These are phyloP conservation scores for Cyclotella choctawhatcheeana DNA, from an alignment of 108 stramenopile genomes.

Conservation along the genomic window DNA sequence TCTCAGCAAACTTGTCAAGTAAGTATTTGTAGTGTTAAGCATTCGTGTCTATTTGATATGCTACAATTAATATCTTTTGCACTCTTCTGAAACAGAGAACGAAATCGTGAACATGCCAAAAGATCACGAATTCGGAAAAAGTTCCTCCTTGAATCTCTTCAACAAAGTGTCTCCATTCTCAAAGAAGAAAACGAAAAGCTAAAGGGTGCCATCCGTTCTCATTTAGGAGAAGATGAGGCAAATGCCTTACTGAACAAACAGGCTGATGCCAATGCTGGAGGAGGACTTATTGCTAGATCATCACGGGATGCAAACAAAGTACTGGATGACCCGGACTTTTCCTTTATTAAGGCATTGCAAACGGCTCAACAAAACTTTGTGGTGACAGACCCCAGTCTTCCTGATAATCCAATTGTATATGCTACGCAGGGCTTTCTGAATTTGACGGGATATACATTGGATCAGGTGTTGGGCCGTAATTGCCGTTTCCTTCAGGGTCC, in stretches of 20 bases:
- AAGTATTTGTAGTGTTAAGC: slow-evolving; percentile 11
- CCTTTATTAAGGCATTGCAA: slow-evolving; percentile 96
- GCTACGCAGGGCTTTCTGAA: slow-evolving; percentile 91
- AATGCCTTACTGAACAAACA: slow-evolving; percentile 61
- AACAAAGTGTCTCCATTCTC: slow-evolving; percentile 80
- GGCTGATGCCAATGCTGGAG: slow-evolving; percentile 54
- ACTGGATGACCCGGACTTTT: slow-evolving; percentile 96
- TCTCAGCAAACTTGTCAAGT: slow-evolving; percentile 52
- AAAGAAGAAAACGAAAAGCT: slow-evolving; percentile 91
- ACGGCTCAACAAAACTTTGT: slow-evolving; percentile 98
- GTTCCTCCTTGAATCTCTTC: slow-evolving; percentile 94
- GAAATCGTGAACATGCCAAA: slow-evolving; percentile 94
- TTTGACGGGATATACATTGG: slow-evolving; percentile 93
- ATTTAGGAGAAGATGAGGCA: slow-evolving; percentile 75
- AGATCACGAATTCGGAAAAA: slow-evolving; percentile 96
- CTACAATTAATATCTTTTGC: not conserved
- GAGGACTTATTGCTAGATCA: slow-evolving; percentile 70
- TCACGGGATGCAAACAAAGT: slow-evolving; percentile 87
- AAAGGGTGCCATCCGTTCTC: slow-evolving; percentile 64
- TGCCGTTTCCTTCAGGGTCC: slow-evolving; percentile 96
- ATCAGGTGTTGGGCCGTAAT: slow-evolving; percentile 94
- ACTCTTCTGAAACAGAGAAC: slow-evolving; percentile 57
- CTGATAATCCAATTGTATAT: slow-evolving; percentile 96
- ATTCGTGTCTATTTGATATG: not conserved
- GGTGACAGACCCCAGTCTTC: slow-evolving; percentile 94